phyloP scores from a whole-genome alignment of 1,284 basidiomycete genomes.

The Golubevia pallescens region DNA sequence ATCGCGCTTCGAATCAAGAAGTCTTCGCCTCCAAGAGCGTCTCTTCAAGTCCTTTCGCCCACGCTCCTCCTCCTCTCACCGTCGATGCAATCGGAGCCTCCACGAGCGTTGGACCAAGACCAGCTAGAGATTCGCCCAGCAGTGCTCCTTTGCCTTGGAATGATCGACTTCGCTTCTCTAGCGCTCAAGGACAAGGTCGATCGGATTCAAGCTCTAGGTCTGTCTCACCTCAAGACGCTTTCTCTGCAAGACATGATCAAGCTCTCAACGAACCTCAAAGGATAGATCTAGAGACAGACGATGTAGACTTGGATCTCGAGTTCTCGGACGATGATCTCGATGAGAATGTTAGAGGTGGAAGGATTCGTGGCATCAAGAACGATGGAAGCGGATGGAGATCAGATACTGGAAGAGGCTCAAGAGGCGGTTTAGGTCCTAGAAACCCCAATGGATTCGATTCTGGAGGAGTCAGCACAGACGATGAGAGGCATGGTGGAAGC shows the following conservation, averaged over 20 bases:
- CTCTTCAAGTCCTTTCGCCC: too few species aligned
- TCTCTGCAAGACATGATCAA: neutral
- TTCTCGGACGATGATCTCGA: constrained; percentile 42
- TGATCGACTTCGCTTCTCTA: neutral
- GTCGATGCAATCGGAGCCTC: constrained; percentile 8
- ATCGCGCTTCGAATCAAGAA: neutral
- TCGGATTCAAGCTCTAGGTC: neutral
- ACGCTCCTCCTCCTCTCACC: neutral
- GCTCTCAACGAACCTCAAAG: neutral
- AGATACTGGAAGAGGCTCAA: neutral
- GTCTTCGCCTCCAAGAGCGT: neutral
- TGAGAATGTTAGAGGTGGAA: constrained; percentile 16
- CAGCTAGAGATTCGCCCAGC: constrained; percentile 18
- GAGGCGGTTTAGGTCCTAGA: neutral
- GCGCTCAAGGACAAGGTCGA: neutral
- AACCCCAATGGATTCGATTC: constrained; percentile 20
- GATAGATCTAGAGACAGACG: constrained; percentile 17
- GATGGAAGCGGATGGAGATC: constrained; percentile 32
- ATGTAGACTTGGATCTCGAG: constrained; percentile 34
- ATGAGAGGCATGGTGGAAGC: constrained; percentile 15
- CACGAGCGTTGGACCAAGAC: constrained; percentile 17
- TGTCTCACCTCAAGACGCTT: neutral
- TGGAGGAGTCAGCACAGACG: constrained; percentile 9
- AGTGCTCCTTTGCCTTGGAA: constrained; percentile 26
- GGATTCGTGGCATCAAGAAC: constrained; percentile 19